phyloP scores from a whole-genome alignment of 352 stramenopile species.

The Plasmopara viticola region DNA sequence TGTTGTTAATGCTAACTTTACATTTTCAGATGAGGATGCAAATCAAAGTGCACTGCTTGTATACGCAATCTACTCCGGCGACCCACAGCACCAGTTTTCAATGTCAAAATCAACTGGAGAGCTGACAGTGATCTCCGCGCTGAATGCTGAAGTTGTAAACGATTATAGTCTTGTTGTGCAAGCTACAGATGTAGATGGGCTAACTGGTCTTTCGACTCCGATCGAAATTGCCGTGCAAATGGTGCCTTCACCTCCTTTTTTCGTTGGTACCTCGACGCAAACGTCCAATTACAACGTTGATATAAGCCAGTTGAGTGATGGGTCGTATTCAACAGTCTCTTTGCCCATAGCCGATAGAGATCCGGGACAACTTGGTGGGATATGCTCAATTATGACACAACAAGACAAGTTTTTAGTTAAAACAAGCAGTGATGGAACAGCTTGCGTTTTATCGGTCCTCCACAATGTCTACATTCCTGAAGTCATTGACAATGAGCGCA shows the following conservation, averaged over 20 bases:
- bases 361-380: constrained; percentile 33
- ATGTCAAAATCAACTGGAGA: constrained; percentile 32
- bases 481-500: constrained; percentile 2
- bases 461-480: constrained; percentile 12
- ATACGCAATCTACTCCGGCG: constrained; percentile 41
- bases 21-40: constrained; percentile 41
- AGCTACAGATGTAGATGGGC: constrained; percentile 37
- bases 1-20: constrained; percentile 21
- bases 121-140: constrained; percentile 21
- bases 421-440: constrained; percentile 13
- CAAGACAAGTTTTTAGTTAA: constrained; percentile 26
- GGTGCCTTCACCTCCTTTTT: constrained; percentile 39
- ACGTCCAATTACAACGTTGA: constrained; percentile 36
- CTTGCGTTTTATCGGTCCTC: constrained; percentile 19
- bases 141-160: constrained; percentile 33
- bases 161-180: constrained; percentile 34
- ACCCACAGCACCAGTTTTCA: constrained; percentile 36
- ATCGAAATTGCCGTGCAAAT: constrained; percentile 36
- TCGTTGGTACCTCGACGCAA: constrained; percentile 26
- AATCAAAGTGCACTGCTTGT: constrained; percentile 32
- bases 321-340: constrained; percentile 34
- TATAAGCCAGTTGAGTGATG: constrained; percentile 37
- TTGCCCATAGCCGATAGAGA: constrained; percentile 42
- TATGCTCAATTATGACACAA: constrained; percentile 32
- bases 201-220: constrained; percentile 30